These are phyloP conservation scores for Aspergillus pseudoterreus DNA, from an alignment of 2,329 filamentous ascomycete genomes.

Conservation along the genomic window DNA sequence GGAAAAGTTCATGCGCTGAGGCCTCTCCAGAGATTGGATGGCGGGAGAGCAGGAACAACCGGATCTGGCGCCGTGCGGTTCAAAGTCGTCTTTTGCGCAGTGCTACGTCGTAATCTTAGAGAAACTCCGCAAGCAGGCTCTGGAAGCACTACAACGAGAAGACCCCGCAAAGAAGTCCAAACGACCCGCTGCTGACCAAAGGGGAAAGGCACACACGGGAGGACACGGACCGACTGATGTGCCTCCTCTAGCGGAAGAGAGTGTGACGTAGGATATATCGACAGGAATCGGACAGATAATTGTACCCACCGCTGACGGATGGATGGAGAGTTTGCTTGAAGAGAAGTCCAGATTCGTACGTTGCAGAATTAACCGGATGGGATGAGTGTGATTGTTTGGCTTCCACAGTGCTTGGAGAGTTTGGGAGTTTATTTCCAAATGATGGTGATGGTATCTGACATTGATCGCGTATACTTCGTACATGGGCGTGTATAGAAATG, in stretches of 20 bases:
- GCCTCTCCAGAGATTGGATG: not conserved
- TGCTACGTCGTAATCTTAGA: conserved; percentile 44
- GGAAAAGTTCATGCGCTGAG: not conserved
- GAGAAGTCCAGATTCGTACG: conserved; percentile 15
- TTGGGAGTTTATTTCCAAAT: conserved; percentile 10
- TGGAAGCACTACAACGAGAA: conserved; percentile 8
- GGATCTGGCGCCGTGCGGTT: conserved; percentile 37
- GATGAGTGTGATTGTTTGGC: conserved; percentile 28
- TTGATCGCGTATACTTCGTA: too few species aligned
- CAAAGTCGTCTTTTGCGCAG: conserved; percentile 37
- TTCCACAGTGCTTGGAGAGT: conserved; percentile 15
- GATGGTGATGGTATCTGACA: too few species aligned
- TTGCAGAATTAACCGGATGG: conserved; percentile 23
- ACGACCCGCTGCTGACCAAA: not conserved
- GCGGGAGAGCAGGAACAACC: conserved; percentile 32
- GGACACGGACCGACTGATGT: not conserved
- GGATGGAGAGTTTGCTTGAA: conserved; percentile 6
- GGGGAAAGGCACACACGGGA: not conserved
- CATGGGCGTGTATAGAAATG: too few species aligned
- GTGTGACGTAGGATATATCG: not conserved
- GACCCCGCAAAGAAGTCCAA: conserved; percentile 1
- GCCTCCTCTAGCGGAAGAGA: not conserved
- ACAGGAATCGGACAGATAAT: not conserved
- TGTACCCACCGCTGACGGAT: conserved; percentile 3
- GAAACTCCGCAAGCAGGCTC: conserved; percentile 28